A percentile compares a stretch with the other conserved stretches of the same genome.
Evolutionary conservation across 176 grass and related monocot species (phyloP).

Genomic region (Juncus effusus): DNA sequence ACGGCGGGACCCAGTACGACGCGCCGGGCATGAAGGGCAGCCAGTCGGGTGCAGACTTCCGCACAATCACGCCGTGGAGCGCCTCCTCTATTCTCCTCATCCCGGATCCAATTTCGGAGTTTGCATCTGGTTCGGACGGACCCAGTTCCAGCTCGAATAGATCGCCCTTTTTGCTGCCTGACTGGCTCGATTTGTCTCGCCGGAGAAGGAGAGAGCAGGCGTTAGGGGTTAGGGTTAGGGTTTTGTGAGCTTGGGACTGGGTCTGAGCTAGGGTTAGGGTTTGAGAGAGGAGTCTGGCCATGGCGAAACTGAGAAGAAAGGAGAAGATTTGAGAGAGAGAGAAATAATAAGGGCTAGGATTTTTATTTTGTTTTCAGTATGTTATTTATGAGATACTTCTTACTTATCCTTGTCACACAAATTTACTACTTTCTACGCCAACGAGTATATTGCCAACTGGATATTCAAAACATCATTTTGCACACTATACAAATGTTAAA

Average conservation of each 20-base stretch:
- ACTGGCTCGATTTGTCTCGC: constrained; percentile 32
- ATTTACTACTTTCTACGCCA: too few species aligned
- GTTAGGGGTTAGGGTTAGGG: neutral
- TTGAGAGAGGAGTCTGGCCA: constrained; percentile 59
- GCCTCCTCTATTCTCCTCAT: constrained; percentile 70
- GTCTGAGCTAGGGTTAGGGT: constrained; percentile 38
- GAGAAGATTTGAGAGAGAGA: neutral
- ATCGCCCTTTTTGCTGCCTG: constrained; percentile 40
- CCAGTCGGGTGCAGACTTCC: constrained; percentile 72
- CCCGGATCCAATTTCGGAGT: constrained; percentile 35
- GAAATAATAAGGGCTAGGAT: neutral
- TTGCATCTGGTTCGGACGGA: constrained; percentile 3
- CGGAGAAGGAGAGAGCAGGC: constrained; percentile 8
- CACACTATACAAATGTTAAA: too few species aligned
- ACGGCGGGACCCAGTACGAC: constrained; percentile 80
- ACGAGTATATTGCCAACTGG: too few species aligned
- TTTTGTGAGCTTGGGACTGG: neutral
- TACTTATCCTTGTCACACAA: too few species aligned
- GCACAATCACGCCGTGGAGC: constrained; percentile 58
- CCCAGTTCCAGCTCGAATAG: constrained; percentile 72
- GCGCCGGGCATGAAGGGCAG: constrained; percentile 82
- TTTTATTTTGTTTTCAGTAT: too few species aligned
- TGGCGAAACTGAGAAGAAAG: constrained; percentile 27
- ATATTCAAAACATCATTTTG: too few species aligned
- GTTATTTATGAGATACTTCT: too few species aligned